Evolutionary conservation across 768 basidiomycete genomes (phyloP).

Genomic region (Lentinula raphanica): DNA sequence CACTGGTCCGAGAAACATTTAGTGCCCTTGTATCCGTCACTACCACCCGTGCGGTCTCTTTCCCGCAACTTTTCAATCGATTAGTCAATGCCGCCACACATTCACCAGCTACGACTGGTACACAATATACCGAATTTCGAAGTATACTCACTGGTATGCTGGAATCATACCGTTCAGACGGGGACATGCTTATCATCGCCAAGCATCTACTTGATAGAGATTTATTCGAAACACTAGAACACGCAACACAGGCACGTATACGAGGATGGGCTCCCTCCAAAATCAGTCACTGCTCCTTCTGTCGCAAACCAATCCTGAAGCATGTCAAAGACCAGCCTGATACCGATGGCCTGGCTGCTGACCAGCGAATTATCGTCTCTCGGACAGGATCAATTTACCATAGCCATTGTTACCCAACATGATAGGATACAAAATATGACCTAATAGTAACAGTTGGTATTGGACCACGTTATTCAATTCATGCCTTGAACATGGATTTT

Average conservation of each 20-base stretch:
- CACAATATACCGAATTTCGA: conserved; percentile 86
- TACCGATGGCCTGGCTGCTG: background rate
- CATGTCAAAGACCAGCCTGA: background rate
- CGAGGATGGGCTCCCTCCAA: conserved; percentile 57
- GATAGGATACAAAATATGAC: background rate
- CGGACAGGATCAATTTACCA: conserved; percentile 63
- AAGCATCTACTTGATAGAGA: conserved; percentile 79
- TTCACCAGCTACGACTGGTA: conserved; percentile 44
- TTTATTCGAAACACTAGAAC: conserved; percentile 67
- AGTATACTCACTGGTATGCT: conserved; percentile 92
- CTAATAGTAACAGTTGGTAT: too few species aligned
- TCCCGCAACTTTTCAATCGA: conserved; percentile 89
- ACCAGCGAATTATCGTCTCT: conserved; percentile 36
- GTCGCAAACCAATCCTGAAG: conserved; percentile 41
- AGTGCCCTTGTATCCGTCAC: conserved; percentile 78
- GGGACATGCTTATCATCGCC: conserved; percentile 83
- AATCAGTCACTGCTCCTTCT: conserved; percentile 44
- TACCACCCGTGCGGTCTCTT: conserved; percentile 74
- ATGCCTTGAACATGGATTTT: too few species aligned
- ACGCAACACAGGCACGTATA: conserved; percentile 49
- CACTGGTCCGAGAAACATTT: conserved; percentile 81
- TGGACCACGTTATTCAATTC: too few species aligned
- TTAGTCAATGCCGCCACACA: conserved; percentile 70
- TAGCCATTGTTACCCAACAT: conserved; percentile 1
- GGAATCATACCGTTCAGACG: conserved; percentile 89